phyloP scores from a whole-genome alignment of 1,139 yeast species.

The Yamadazyma sp. region DNA sequence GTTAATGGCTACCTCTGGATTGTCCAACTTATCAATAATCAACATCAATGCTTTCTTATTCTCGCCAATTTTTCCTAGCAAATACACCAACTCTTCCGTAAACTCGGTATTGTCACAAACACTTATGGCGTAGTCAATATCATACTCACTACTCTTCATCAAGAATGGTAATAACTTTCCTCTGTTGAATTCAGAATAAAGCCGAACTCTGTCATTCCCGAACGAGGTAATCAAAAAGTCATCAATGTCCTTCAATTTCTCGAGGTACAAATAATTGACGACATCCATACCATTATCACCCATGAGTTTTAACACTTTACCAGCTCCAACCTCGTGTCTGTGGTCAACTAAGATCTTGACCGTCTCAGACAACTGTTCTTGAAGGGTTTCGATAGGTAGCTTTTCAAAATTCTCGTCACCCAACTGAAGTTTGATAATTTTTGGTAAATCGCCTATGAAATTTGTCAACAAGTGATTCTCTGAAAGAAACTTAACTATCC shows the following conservation, averaged over 20 bases:
- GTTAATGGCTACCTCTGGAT: slow-evolving; percentile 76
- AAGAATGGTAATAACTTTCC: slow-evolving; percentile 53
- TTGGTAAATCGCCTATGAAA: slow-evolving; percentile 51
- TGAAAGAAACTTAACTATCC: slow-evolving; percentile 58
- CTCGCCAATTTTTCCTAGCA: slow-evolving; percentile 83
- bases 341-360: slow-evolving; percentile 61
- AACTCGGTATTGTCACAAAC: slow-evolving; percentile 56
- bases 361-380: slow-evolving; percentile 40
- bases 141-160: slow-evolving; percentile 51
- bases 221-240: slow-evolving; percentile 51
- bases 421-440: slow-evolving; percentile 50
- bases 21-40: slow-evolving; percentile 73
- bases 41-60: slow-evolving; percentile 71
- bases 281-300: slow-evolving; percentile 44
- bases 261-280: slow-evolving; percentile 61
- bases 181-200: slow-evolving; percentile 64
- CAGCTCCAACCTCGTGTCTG: slow-evolving; percentile 63
- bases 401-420: slow-evolving; percentile 26
- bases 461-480: slow-evolving; percentile 59
- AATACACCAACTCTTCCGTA: slow-evolving; percentile 72
- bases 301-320: slow-evolving; percentile 48
- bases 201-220: slow-evolving; percentile 64
- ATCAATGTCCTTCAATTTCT: slow-evolving; percentile 54
- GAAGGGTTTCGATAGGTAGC: slow-evolving; percentile 45
- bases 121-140: slow-evolving; percentile 65